phyloP scores from a whole-genome alignment of 2,329 filamentous ascomycete species.

The Hymenoscyphus albidus region DNA sequence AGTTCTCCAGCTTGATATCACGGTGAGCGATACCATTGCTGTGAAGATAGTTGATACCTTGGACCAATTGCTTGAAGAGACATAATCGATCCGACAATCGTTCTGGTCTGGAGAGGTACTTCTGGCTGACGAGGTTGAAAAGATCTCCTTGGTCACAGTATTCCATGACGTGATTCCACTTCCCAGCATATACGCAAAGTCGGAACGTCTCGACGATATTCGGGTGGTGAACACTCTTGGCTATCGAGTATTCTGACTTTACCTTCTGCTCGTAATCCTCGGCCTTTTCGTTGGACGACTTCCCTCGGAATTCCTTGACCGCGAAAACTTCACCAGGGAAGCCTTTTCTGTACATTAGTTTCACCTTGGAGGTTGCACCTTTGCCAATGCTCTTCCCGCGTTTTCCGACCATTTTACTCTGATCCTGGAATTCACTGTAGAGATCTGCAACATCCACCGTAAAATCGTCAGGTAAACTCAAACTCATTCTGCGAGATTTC shows the following conservation, averaged over 20 bases:
- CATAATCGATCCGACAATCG: conserved; percentile 68
- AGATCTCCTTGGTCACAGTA: conserved; percentile 82
- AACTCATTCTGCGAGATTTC: conserved; percentile 74
- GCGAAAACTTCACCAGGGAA: conserved; percentile 64
- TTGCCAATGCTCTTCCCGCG: conserved; percentile 74
- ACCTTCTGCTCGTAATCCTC: conserved; percentile 83
- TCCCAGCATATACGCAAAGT: conserved; percentile 68
- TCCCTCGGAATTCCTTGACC: conserved; percentile 81
- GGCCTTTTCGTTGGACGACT: conserved; percentile 63
- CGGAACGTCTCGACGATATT: conserved; percentile 77
- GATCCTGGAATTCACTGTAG: conserved; percentile 65
- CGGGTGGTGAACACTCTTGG: conserved; percentile 78
- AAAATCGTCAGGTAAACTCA: conserved; percentile 71
- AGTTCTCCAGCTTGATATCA: conserved; percentile 86
- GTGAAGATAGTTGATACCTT: conserved; percentile 79
- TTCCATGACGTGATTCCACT: conserved; percentile 93
- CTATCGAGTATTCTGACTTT: conserved; percentile 86
- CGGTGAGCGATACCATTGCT: conserved; percentile 81
- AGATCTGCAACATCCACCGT: conserved; percentile 67
- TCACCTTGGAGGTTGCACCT: conserved; percentile 79
- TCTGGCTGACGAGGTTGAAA: conserved; percentile 68
- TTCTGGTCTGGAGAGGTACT: conserved; percentile 61
- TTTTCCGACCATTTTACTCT: conserved; percentile 66
- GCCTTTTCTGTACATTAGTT: conserved; percentile 70
- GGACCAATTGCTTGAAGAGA: conserved; percentile 84